phyloP scores from a whole-genome alignment of 768 basidiomycete genomes.

The Macrolepiota fuliginosa region DNA sequence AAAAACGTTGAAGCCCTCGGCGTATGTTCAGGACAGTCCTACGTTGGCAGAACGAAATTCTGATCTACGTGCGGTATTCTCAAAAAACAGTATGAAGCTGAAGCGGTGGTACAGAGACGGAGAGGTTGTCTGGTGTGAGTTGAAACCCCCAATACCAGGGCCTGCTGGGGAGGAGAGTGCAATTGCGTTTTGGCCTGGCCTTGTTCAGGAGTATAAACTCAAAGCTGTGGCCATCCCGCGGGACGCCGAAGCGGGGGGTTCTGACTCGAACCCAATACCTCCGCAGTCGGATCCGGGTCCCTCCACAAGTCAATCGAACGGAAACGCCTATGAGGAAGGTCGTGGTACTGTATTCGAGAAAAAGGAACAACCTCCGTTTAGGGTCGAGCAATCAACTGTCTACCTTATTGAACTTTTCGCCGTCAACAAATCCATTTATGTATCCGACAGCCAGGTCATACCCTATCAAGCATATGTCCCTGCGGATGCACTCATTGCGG shows the following conservation, averaged over 20 bases:
- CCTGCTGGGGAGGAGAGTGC: slow-evolving; percentile 1
- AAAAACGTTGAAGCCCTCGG: slow-evolving; percentile 25
- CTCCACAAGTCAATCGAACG: slow-evolving; percentile 1
- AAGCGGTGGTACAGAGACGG: slow-evolving; percentile 31
- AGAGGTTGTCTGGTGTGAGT: slow-evolving; percentile 14
- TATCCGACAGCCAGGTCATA: slow-evolving; percentile 58
- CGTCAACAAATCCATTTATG: slow-evolving; percentile 43
- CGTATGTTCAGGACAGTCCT: slow-evolving; percentile 37
- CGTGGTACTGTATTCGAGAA: slow-evolving; percentile 22
- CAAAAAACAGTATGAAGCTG: slow-evolving; percentile 40
- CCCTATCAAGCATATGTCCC: slow-evolving; percentile 75
- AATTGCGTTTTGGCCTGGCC: slow-evolving; percentile 14
- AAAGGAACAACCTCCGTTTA: slow-evolving; percentile 43
- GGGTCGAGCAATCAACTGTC: slow-evolving; percentile 51
- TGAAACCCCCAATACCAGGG: slow-evolving; percentile 4
- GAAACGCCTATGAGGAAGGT: slow-evolving; percentile 18
- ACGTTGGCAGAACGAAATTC: slow-evolving; percentile 61
- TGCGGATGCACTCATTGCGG: slow-evolving; percentile 46
- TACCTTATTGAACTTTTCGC: slow-evolving; percentile 73
- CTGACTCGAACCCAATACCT: slow-evolving; percentile 6
- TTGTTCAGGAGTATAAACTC: slow-evolving; percentile 11
- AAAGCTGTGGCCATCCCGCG: slow-evolving; percentile 10
- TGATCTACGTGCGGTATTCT: slow-evolving; percentile 60
- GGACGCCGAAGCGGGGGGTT: neutral
- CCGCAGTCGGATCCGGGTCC: neutral